A percentile compares a stretch with the other conserved stretches of the same genome.
Evolutionary conservation across 2,329 filamentous ascomycete genomes (phyloP).

Genomic region (Zymoseptoria passerinii): DNA sequence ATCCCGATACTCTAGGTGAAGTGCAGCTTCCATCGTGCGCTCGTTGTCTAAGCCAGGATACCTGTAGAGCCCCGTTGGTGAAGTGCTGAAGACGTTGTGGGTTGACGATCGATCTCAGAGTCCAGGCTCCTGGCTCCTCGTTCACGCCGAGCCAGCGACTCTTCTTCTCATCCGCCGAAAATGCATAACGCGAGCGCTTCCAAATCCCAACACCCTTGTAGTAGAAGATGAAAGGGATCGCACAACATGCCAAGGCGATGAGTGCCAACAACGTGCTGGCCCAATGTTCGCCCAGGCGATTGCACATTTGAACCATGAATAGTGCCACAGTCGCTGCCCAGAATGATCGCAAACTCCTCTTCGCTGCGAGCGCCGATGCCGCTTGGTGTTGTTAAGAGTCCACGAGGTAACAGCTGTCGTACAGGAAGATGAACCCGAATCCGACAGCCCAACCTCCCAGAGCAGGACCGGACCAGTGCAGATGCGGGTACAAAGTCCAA

Average conservation of each 20-base stretch:
- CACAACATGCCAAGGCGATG: conserved; percentile 31
- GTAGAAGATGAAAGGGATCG: conserved; percentile 61
- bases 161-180: conserved; percentile 47
- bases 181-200: conserved; percentile 63
- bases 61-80: neutral
- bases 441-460: conserved; percentile 26
- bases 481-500: conserved; percentile 56
- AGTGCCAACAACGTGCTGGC: conserved; percentile 39
- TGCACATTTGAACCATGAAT: conserved; percentile 32
- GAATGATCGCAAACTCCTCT: conserved; percentile 16
- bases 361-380: conserved; percentile 35
- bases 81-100: neutral
- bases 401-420: conserved; percentile 39
- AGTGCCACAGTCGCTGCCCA: conserved; percentile 13
- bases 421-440: conserved; percentile 29
- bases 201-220: conserved; percentile 65
- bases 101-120: neutral
- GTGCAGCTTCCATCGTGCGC: neutral
- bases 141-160: conserved; percentile 17
- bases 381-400: conserved; percentile 66
- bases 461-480: conserved; percentile 62
- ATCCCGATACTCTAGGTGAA: neutral
- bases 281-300: conserved; percentile 40
- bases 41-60: neutral
- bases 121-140: neutral